Conservation (phyloP, 768 basidiomycete species). For the Gloeostereum incarnatum region DNA sequence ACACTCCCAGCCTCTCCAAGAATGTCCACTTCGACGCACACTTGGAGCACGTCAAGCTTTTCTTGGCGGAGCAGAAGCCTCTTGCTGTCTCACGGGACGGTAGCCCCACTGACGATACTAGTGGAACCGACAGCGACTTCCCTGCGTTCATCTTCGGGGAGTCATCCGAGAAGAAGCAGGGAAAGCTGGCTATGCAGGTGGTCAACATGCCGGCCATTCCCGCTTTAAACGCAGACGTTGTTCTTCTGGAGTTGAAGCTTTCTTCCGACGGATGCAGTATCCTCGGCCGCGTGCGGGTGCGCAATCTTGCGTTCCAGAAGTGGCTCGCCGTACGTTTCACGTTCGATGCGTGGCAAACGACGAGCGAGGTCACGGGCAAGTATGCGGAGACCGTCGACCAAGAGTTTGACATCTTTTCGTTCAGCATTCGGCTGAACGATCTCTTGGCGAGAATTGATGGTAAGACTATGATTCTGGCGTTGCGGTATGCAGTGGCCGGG, state of each 20-base stretch:
- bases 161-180: conserved; percentile 17
- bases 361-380: conserved; percentile 81
- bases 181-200: conserved; percentile 47
- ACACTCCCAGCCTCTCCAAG: conserved; percentile 70
- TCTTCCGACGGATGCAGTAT: conserved; percentile 44
- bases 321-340: conserved; percentile 87
- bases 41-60: conserved; percentile 91
- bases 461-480: conserved; percentile 72
- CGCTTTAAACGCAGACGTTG: conserved; percentile 32
- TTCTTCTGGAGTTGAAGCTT: conserved; percentile 47
- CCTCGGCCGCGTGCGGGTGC: conserved; percentile 67
- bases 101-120: conserved; percentile 77
- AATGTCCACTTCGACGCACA: conserved; percentile 89
- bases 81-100: conserved; percentile 88
- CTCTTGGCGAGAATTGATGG: conserved; percentile 69
- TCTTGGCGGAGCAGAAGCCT: conserved; percentile 92
- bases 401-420: conserved; percentile 66
- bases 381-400: conserved; percentile 43
- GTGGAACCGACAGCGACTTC: conserved; percentile 72
- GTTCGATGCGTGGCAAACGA: conserved; percentile 93
- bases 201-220: conserved; percentile 54
- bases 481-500: conserved; percentile 63
- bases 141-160: conserved; percentile 56
- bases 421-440: conserved; percentile 71
- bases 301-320: conserved; percentile 85